A percentile compares a stretch with the other conserved stretches of the same genome.
These are phyloP conservation scores for Schizonepeta tenuifolia DNA, from an alignment of 257 asterid genomes.

Conservation along the genomic window DNA sequence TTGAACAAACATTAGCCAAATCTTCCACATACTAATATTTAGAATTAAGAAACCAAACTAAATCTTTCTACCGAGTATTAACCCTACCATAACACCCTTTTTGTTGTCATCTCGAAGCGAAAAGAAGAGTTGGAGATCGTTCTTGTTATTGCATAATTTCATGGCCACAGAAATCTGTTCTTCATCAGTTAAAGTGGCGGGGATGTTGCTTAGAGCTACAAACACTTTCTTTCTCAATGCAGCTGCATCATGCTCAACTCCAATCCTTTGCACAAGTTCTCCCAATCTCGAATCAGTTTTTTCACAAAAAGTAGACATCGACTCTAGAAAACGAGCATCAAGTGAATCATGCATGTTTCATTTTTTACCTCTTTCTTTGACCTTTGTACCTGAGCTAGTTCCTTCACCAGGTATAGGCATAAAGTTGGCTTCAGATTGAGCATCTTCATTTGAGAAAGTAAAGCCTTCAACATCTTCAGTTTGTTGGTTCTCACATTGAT, in stretches of 20 bases:
- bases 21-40: too few species aligned
- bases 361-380: neutral
- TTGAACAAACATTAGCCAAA: too few species aligned
- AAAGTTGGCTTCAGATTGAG: neutral
- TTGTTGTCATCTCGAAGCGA: neutral
- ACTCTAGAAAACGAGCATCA: neutral
- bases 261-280: neutral
- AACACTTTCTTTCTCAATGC: neutral
- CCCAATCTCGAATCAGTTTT: neutral
- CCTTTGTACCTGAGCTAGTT: neutral
- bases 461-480: too few species aligned
- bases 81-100: too few species aligned
- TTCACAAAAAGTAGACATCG: neutral
- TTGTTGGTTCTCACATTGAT: too few species aligned
- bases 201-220: neutral
- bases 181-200: too few species aligned
- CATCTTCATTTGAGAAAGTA: neutral
- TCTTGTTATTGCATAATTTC: neutral
- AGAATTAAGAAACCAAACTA: too few species aligned
- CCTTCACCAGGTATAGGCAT: neutral
- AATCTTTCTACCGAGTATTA: too few species aligned
- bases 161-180: neutral
- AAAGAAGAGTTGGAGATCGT: neutral
- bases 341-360: neutral
- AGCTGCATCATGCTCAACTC: neutral